Base-by-base conservation (phyloP, 805 yeast species). In the Candida berthetii region DNA sequence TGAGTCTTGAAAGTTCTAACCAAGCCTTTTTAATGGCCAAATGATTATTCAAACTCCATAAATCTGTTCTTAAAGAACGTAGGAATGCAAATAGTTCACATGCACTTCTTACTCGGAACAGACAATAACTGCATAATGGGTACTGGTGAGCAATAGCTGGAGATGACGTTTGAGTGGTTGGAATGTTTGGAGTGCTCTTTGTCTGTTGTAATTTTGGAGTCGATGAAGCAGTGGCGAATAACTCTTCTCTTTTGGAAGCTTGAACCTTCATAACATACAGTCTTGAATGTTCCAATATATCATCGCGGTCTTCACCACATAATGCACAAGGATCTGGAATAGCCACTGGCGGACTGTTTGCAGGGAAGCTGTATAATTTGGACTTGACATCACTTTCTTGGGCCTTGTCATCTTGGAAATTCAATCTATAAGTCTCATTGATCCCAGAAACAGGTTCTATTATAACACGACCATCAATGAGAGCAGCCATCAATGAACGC, bases 391-490 rank as follows among this genome's bases (percentile, higher is more conserved):
- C 55, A 1, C 53, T 25, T 11, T 40, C 50, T 13, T 49, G 41
- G 10, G 42, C 36, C 31, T 43, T 44, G 34, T 50, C 37, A 39
- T 39, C 50, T 39, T 57, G 60, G 38, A 49, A 53, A 32, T 55
- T 57, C 24, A 59, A 45, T 51, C 80, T 77, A 64, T 82, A 83
- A 1, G 78, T 75, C 59, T 85, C 95, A 53, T 90, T 89, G 33
- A 83, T 72, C 0, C 91, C 90, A 39, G 87, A 78, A 8, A 90
- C 75, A 0, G 99, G 99, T 61, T 89, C 96, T 32, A 91, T 80
- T 3, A 79, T 71, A 6, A 87, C 88, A 35, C 83, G 72, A 3
- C 95, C 95, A 39, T 89, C 96, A 27, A 85, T 74, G 47, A 91
- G 70, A 15, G 81, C 73, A 36, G 70, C 61, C 69, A 89, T 68